Evolutionary conservation across 208 protist genomes (phyloP).

Genomic region (Wallacemonas collosoma): DNA sequence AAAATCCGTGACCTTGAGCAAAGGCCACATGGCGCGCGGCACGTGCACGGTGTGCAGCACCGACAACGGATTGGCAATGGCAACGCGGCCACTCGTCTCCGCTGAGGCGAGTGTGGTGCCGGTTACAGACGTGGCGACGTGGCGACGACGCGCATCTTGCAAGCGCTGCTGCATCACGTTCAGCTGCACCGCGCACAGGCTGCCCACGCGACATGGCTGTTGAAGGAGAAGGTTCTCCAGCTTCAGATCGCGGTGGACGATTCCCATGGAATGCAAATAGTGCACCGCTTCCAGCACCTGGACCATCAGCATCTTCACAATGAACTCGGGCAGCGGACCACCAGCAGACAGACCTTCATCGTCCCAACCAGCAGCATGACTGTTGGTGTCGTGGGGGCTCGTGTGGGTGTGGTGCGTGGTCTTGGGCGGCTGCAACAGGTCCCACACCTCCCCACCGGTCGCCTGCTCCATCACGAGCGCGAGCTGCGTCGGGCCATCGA

Average conservation of each 20-base stretch:
- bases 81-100: background rate
- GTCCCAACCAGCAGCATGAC: background rate
- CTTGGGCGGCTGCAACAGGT: conserved; percentile 47
- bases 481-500: conserved; percentile 50
- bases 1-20: conserved; percentile 79
- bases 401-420: conserved; percentile 19
- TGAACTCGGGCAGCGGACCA: conserved; percentile 58
- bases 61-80: conserved; percentile 52
- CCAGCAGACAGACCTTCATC: conserved; percentile 26
- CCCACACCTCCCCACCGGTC: conserved; percentile 56
- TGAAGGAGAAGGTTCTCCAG: conserved; percentile 98
- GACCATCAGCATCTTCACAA: conserved; percentile 61
- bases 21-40: conserved; percentile 45
- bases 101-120: no score
- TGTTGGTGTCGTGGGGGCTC: conserved; percentile 15
- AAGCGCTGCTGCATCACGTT: conserved; percentile 39
- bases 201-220: conserved; percentile 35
- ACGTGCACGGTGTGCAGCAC: conserved; percentile 51
- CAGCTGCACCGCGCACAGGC: conserved; percentile 42
- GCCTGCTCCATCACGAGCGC: conserved; percentile 80
- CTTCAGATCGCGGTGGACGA: conserved; percentile 99
- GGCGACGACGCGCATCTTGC: conserved; percentile 12
- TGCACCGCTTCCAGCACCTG: conserved; percentile 65
- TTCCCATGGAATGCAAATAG: conserved; percentile 94
- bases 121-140: background rate